These are phyloP conservation scores for Pseudogymnoascus pannorum DNA, from an alignment of 2,329 filamentous ascomycete genomes.

Conservation along the genomic window DNA sequence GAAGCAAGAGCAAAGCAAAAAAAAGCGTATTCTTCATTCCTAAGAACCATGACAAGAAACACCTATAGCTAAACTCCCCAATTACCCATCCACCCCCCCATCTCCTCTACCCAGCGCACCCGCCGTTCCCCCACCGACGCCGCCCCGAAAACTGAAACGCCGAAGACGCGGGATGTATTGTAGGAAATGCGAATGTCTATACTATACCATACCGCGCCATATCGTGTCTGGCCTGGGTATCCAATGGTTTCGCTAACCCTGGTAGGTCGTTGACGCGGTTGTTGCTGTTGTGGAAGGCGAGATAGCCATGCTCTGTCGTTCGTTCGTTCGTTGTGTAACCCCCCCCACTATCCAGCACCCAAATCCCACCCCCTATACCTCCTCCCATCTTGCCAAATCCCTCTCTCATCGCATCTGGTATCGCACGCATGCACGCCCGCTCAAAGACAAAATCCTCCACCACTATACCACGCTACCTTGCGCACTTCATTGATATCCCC, in stretches of 20 bases:
- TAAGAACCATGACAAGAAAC: not conserved
- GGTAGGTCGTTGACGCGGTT: not conserved
- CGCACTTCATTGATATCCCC: constrained; percentile 25
- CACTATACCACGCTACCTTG: not conserved
- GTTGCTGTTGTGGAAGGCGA: not conserved
- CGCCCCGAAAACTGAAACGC: not conserved
- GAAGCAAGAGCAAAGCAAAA: not conserved
- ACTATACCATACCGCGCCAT: not conserved
- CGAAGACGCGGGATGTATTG: not conserved
- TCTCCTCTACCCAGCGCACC: not conserved
- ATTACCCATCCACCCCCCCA: not conserved
- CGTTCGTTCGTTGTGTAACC: not conserved
- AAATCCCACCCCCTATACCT: not conserved
- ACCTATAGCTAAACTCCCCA: not conserved
- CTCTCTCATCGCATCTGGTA: not conserved
- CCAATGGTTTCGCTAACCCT: not conserved
- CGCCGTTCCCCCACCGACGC: not conserved
- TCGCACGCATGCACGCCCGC: not conserved
- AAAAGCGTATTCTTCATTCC: not conserved
- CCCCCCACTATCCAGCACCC: not conserved
- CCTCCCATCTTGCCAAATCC: not conserved
- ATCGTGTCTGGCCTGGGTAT: not conserved
- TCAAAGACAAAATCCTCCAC: not conserved
- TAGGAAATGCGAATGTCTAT: not conserved
- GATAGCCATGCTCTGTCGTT: not conserved